Conservation (phyloP, 305 asterid genomes). For the Coffea humblotiana region DNA sequence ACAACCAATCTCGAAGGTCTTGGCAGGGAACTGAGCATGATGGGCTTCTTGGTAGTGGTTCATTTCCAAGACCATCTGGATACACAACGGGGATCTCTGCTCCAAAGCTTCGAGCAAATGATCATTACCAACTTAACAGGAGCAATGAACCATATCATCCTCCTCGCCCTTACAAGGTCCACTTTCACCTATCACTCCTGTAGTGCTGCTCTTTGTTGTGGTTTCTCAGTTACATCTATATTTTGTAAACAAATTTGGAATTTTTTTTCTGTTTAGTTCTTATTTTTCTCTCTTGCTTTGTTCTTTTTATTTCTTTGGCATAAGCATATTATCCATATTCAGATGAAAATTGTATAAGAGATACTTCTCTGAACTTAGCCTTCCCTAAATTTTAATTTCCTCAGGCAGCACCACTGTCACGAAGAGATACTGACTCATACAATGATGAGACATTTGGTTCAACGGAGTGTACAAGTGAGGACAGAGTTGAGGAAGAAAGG, state of each 20-base stretch:
- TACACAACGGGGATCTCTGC: conserved; percentile 59
- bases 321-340: neutral
- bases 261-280: neutral
- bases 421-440: conserved; percentile 69
- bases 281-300: conserved; percentile 2
- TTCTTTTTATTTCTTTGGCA: neutral
- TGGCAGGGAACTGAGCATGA: conserved; percentile 94
- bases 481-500: conserved; percentile 94
- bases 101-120: conserved; percentile 56
- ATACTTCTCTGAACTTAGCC: neutral
- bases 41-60: conserved; percentile 98
- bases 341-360: conserved; percentile 1
- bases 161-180: conserved; percentile 97
- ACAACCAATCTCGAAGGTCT: conserved; percentile 61
- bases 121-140: conserved; percentile 61
- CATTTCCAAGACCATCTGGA: conserved; percentile 83
- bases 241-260: neutral
- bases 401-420: conserved; percentile 65
- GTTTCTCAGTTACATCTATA: neutral
- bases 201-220: neutral
- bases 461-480: conserved; percentile 61
- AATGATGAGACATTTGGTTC: conserved; percentile 99
- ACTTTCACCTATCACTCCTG: conserved; percentile 15
- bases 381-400: conserved; percentile 8
- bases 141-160: conserved; percentile 92